Evolutionary conservation across 176 grass and related monocot genomes (phyloP).

Genomic region (Triticum timopheevii): DNA sequence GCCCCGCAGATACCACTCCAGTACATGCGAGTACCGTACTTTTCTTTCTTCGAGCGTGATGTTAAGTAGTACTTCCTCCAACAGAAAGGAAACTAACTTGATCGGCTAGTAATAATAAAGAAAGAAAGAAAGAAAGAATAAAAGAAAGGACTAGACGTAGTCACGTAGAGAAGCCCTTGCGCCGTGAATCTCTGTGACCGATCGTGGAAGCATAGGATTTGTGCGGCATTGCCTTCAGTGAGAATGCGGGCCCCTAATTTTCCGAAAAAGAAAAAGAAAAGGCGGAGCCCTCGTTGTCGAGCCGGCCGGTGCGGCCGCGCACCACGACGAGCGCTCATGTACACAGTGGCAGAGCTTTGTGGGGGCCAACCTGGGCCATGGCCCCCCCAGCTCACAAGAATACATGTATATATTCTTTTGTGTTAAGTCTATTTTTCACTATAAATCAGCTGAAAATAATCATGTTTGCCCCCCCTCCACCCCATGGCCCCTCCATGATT

Average conservation of each 20-base stretch:
- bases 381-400: no score
- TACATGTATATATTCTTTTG: no score
- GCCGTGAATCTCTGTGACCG: background rate
- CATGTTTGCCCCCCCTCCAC: no score
- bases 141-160: no score
- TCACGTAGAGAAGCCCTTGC: background rate
- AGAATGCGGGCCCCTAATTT: background rate
- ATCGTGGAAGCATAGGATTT: background rate
- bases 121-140: no score
- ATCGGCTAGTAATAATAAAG: background rate
- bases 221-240: slow-evolving; percentile 21
- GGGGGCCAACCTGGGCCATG: no score
- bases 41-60: background rate
- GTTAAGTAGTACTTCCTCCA: background rate
- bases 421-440: no score
- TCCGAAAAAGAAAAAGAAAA: background rate
- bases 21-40: background rate
- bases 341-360: no score
- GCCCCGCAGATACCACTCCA: background rate
- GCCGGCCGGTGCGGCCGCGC: background rate
- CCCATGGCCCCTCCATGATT: no score
- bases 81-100: no score
- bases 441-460: no score
- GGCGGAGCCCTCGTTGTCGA: background rate
- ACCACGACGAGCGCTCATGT: background rate